Evolutionary conservation across 768 basidiomycete genomes (phyloP).

Genomic region (Nevesoporus exiguus): DNA sequence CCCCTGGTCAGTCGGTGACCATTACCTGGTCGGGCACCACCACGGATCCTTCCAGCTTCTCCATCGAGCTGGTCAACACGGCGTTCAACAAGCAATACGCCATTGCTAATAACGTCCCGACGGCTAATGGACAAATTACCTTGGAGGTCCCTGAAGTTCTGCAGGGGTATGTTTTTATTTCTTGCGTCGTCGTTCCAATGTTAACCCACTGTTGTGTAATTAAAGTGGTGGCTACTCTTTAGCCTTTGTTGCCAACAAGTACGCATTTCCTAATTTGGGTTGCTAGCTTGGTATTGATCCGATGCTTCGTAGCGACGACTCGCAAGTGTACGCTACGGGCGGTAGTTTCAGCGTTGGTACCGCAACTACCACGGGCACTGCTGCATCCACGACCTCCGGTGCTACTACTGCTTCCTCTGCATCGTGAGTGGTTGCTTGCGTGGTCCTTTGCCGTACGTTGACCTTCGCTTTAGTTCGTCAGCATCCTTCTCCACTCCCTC

Average conservation of each 20-base stretch:
- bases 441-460: neutral
- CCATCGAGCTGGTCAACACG: constrained; percentile 46
- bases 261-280: neutral
- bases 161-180: constrained; percentile 33
- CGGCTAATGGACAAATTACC: constrained; percentile 10
- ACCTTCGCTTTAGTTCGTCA: constrained; percentile 1
- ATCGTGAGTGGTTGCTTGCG: constrained; percentile 5
- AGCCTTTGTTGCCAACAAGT: constrained; percentile 43
- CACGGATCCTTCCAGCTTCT: constrained; percentile 41
- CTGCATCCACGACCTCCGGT: constrained; percentile 12
- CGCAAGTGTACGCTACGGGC: constrained; percentile 39
- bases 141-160: constrained; percentile 49
- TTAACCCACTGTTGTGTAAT: too few species aligned
- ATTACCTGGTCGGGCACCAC: constrained; percentile 44
- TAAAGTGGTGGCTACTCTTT: constrained; percentile 48
- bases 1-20: too few species aligned
- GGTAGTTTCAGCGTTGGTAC: constrained; percentile 42
- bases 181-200: accelerated
- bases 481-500: neutral
- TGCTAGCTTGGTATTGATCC: neutral
- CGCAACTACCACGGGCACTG: constrained; percentile 1
- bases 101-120: constrained; percentile 50
- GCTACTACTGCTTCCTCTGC: neutral
- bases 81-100: constrained; percentile 52
- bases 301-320: constrained; percentile 37